Evolutionary conservation across 176 grass and related monocot genomes (phyloP).

Genomic region (Bromus sterilis): DNA sequence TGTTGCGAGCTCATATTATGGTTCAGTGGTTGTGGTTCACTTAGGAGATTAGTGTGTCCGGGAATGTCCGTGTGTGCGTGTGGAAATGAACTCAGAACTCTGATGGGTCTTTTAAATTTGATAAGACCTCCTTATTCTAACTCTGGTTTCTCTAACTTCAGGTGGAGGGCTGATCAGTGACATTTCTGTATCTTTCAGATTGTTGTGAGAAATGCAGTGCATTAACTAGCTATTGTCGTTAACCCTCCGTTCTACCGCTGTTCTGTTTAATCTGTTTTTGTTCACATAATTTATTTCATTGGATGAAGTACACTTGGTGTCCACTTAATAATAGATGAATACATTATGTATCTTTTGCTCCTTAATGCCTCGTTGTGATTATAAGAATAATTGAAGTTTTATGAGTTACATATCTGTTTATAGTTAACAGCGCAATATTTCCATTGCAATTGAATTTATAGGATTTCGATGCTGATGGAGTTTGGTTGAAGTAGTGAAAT

Average conservation of each 20-base stretch:
- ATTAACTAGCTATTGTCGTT: neutral
- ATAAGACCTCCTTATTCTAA: neutral
- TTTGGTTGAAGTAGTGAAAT: neutral
- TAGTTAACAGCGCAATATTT: neutral
- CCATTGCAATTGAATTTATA: neutral
- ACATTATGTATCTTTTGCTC: neutral
- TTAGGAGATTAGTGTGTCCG: neutral
- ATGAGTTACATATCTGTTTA: neutral
- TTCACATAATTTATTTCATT: neutral
- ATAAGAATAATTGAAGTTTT: neutral
- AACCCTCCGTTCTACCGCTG: neutral
- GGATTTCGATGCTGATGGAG: neutral
- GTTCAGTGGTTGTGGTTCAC: neutral
- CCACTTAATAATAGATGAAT: constrained; percentile 5
- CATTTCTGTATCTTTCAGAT: neutral
- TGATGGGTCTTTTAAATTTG: neutral
- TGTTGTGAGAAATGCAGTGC: neutral
- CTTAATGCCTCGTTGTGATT: neutral
- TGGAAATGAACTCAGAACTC: neutral
- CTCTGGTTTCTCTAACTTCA: neutral
- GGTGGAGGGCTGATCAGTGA: neutral
- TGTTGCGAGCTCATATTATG: neutral
- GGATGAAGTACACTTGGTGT: neutral
- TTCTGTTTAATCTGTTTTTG: neutral
- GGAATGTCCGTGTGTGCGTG: too few relatives aligned